A percentile compares a stretch with the other conserved stretches of the same genome.
These are phyloP conservation scores for Exobasidium rhododendri DNA, from an alignment of 1,284 basidiomycete species.

Conservation along the genomic window DNA sequence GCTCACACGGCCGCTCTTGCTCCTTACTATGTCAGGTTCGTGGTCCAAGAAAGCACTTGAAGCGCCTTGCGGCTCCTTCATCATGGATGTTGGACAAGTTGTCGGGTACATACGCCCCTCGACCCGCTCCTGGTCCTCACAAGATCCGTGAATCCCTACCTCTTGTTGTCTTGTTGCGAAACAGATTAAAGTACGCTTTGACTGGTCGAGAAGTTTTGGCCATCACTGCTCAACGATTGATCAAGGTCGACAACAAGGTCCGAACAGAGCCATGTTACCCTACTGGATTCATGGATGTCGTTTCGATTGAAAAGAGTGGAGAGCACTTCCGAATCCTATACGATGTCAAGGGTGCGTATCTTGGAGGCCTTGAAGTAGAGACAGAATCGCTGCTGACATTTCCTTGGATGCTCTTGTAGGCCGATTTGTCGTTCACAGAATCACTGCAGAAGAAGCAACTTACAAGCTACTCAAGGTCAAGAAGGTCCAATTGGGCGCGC, in stretches of 20 bases:
- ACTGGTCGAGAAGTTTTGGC: slow-evolving; percentile 91
- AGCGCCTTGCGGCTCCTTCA: slow-evolving; percentile 93
- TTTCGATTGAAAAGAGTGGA: slow-evolving; percentile 95
- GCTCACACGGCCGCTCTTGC: not conserved
- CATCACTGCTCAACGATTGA: slow-evolving; percentile 92
- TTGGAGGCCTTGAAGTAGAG: not conserved
- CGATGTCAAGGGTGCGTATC: slow-evolving; percentile 76
- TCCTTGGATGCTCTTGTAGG: slow-evolving; percentile 57
- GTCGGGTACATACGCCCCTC: slow-evolving; percentile 93
- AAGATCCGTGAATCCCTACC: slow-evolving; percentile 93
- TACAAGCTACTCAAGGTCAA: slow-evolving; percentile 99
- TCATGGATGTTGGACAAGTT: slow-evolving; percentile 99
- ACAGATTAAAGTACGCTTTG: slow-evolving; percentile 98
- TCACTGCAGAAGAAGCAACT: slow-evolving; percentile 92
- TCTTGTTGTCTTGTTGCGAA: slow-evolving; percentile 76
- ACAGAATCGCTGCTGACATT: not conserved
- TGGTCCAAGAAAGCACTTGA: slow-evolving; percentile 99
- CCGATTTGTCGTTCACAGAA: slow-evolving; percentile 98
- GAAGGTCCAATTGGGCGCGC: slow-evolving; percentile 83
- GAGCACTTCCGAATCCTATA: slow-evolving; percentile 99
- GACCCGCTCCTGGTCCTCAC: slow-evolving; percentile 96
- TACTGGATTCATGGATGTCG: slow-evolving; percentile 95
- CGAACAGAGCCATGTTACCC: slow-evolving; percentile 97
- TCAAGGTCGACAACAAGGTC: slow-evolving; percentile 99
- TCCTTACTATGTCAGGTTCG: slow-evolving; percentile 55